Percentiles rank a stretch among this genome's conserved stretches.
Evolutionary conservation across 768 basidiomycete genomes (phyloP).

Genomic region (Boletus vinaceobasis): DNA sequence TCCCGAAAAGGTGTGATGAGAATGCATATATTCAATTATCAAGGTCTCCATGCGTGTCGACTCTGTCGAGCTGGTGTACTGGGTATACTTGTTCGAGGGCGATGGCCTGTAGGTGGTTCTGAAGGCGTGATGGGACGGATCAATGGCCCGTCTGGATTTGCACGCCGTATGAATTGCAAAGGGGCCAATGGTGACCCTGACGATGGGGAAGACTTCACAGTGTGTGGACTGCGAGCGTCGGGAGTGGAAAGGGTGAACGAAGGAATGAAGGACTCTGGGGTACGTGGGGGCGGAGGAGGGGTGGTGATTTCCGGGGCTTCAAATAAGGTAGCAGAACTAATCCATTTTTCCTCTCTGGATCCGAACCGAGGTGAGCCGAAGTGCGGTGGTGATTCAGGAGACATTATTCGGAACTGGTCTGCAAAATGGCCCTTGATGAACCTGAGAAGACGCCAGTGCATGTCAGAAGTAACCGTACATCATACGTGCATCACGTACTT

Average conservation of each 20-base stretch:
- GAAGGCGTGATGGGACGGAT: constrained; percentile 66
- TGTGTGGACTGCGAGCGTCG: constrained; percentile 43
- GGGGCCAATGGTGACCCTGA: constrained; percentile 75
- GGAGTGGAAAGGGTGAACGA: constrained; percentile 61
- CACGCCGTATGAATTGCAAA: constrained; percentile 81
- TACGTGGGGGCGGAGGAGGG: constrained; percentile 46
- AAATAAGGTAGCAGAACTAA: constrained; percentile 69
- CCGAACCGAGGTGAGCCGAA: constrained; percentile 38
- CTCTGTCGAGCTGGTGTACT: constrained; percentile 42
- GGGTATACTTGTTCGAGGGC: constrained; percentile 39
- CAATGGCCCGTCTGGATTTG: constrained; percentile 53
- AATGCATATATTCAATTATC: constrained; percentile 22
- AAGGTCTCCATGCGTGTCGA: constrained; percentile 62
- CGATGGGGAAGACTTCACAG: constrained; percentile 49
- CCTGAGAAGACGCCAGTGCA: constrained; percentile 37
- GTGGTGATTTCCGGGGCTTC: constrained; percentile 46
- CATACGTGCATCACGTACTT: constrained; percentile 51
- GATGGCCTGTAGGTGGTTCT: constrained; percentile 49
- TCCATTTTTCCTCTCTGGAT: constrained; percentile 73
- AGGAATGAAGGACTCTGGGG: constrained; percentile 72
- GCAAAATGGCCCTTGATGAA: constrained; percentile 87
- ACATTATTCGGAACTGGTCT: constrained; percentile 71
- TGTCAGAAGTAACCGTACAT: not conserved
- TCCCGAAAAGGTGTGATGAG: constrained; percentile 17
- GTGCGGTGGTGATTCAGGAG: constrained; percentile 56